Evolutionary conservation across 2,329 filamentous ascomycete genomes (phyloP), one percentile per base, ranked within the genome.

Genomic region (Stylonectria norvegica): DNA sequence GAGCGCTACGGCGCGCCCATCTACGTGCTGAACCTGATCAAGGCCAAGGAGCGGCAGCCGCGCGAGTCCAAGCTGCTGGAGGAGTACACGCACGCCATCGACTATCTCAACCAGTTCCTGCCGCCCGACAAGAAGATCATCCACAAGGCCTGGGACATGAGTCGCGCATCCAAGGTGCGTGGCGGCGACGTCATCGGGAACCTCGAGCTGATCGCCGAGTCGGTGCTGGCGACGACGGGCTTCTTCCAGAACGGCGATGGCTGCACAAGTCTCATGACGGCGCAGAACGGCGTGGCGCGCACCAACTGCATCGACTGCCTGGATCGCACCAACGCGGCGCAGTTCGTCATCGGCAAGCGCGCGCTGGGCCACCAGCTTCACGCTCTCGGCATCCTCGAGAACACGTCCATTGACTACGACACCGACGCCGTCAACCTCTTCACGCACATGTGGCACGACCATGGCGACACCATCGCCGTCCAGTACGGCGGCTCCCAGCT

Each of bases 231-330:
- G 1, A 83, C 81, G 17, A 98, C 91, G 0, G 88, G 90, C 1
- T 95, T 98, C 67, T 98, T 98, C 63, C 89, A 89, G 44, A 97
- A 97, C 53, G 93, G 90, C 5, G 84, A 90, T 48, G 78, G 81
- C 22, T 73, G 75, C 2, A 79, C 80, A 27, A 78, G 77, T 15
- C 73, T 78, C 4, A 58, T 63, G 49, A 73, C 85, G 4, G 79
- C 93, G 2, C 93, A 98, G 61, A 95, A 95, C 50, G 93, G 93
- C 8, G 79, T 98, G 28, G 91, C 89, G 8, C 80, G 93, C 42
- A 98, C 93, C 1, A 98, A 98, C 59, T 98, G 93, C 62, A 97
- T 98, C 55, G 93, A 98, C 64, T 98, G 93, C 57, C 75, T 98
- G 1, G 93, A 98, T 64, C 84, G 93, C 16, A 98, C 93, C 7